Percentiles rank a stretch among this genome's conserved stretches.
Evolutionary conservation across 1,284 basidiomycete species (phyloP).

Genomic region (Malassezia equina): DNA sequence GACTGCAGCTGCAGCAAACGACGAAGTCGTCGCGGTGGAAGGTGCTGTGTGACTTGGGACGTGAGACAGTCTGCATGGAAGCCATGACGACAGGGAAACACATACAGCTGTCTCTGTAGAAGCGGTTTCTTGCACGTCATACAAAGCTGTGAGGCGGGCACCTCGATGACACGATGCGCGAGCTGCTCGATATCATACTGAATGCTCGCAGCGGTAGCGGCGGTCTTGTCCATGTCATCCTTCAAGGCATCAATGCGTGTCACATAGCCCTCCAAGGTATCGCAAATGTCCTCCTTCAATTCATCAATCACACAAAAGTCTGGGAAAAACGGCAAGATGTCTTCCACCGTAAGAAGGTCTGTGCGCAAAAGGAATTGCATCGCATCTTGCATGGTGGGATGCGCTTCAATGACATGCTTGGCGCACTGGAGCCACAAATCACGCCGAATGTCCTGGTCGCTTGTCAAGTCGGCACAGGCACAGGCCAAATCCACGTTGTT

Average conservation of each 20-base stretch:
- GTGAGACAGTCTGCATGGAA: slow-evolving; percentile 51
- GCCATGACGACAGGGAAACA: slow-evolving; percentile 91
- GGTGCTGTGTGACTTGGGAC: slow-evolving; percentile 35
- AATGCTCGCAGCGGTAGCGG: slow-evolving; percentile 80
- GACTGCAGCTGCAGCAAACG: slow-evolving; percentile 38
- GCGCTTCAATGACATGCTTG: slow-evolving; percentile 88
- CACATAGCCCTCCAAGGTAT: slow-evolving; percentile 86
- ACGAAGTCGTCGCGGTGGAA: slow-evolving; percentile 34
- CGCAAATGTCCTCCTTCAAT: slow-evolving; percentile 97
- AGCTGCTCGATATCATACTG: slow-evolving; percentile 78
- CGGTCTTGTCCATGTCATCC: slow-evolving; percentile 90
- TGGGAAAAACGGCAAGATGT: slow-evolving; percentile 97
- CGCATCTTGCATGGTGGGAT: slow-evolving; percentile 92
- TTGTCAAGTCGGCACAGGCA: slow-evolving; percentile 34
- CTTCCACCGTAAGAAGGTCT: slow-evolving; percentile 90
- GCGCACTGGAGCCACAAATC: slow-evolving; percentile 97
- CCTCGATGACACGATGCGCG: slow-evolving; percentile 80
- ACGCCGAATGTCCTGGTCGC: slow-evolving; percentile 57
- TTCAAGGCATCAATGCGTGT: slow-evolving; percentile 81
- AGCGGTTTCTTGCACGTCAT: slow-evolving; percentile 66
- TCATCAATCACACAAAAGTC: slow-evolving; percentile 99
- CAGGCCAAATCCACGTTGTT: slow-evolving; percentile 52
- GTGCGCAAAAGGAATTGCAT: slow-evolving; percentile 93
- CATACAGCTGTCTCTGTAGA: slow-evolving; percentile 84
- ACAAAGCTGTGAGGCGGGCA: slow-evolving; percentile 79